Base-by-base conservation (phyloP, 352 stramenopile genomes). In the Phytophthora pisi region DNA sequence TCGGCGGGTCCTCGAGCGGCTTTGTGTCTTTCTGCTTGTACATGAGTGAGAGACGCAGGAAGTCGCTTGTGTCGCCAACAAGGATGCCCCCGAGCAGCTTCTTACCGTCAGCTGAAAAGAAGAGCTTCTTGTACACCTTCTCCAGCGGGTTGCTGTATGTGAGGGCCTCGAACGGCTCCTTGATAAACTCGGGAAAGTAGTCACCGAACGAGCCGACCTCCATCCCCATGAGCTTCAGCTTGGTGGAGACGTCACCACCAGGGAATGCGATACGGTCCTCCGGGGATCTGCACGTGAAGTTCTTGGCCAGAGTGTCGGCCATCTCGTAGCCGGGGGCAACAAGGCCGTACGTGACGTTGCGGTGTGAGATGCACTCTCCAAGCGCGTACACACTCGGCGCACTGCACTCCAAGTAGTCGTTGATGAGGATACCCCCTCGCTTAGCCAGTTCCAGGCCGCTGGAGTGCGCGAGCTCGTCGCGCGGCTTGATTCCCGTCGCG, bases 221-320 rank as follows among this genome's bases (percentile, higher is more conserved):
- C 67, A 95, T 97, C 0, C 93, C 93, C 76, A 98, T 92, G 47
- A 98, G 83, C 74, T 98, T 98, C 49, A 98, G 82, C 70, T 98
- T 98, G 11, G 93, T 98, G 1, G 88, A 97, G 66, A 97, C 85
- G 72, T 98, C 92, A 16, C 86, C 89, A 51, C 91, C 89, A 1
- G 73, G 90, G 74, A 97, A 98, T 7, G 71, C 52, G 30, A 84
- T 75, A 5, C 72, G 64, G 36, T 88, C 68, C 9, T 64, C 47
- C 18, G 18, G 34, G 3, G 56, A 64, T 26, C 24, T 28, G 38
- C 61, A 64, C 0, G 86, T 81, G 18, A 98, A 69, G 62, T 92
- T 88, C 65, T 96, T 95, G 13, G 93, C 88, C 50, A 93, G 79
- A 11, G 89, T 86, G 58, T 92, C 88, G 2, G 93, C 91, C 92